A percentile compares a stretch with the other conserved stretches of the same genome.
Evolutionary conservation across 2,329 filamentous ascomycete genomes (phyloP).

Genomic region (Botrytis tulipae): DNA sequence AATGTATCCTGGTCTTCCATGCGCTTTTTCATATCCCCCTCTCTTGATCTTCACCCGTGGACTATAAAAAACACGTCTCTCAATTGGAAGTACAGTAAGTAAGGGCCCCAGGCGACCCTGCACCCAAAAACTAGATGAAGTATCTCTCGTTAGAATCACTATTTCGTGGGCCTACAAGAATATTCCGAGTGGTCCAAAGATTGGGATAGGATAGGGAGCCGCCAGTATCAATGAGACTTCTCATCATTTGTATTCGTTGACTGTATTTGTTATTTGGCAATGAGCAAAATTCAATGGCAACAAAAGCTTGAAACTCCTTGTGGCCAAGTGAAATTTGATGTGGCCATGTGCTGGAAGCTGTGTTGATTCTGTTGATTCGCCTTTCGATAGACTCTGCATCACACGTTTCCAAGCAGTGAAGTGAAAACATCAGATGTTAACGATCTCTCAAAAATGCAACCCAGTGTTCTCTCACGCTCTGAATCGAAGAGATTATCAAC

Average conservation of each 20-base stretch:
- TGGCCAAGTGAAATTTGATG: too few relatives aligned
- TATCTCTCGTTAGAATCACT: neutral
- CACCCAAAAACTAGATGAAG: neutral
- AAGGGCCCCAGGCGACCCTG: neutral
- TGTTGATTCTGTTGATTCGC: too few relatives aligned
- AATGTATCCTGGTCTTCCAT: fast-evolving
- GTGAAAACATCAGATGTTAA: too few relatives aligned
- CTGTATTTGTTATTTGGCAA: neutral
- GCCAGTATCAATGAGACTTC: neutral
- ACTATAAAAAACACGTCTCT: neutral
- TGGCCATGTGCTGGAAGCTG: too few relatives aligned
- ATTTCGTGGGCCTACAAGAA: neutral
- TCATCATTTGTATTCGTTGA: too few relatives aligned
- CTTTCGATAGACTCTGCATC: too few relatives aligned
- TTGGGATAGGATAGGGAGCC: too few relatives aligned
- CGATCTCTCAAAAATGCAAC: too few relatives aligned
- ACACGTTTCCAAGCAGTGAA: too few relatives aligned
- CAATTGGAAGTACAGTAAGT: neutral
- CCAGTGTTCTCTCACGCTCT: too few relatives aligned
- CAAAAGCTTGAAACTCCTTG: too few relatives aligned
- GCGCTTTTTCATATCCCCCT: neutral
- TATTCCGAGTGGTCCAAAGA: neutral
- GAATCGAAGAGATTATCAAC: too few relatives aligned
- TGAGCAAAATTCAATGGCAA: neutral
- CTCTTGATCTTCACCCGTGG: fast-evolving